Evolutionary conservation across 2,329 filamentous ascomycete genomes (phyloP), one percentile per base, ranked within the genome.

Genomic region (Emydomyces testavorans): DNA sequence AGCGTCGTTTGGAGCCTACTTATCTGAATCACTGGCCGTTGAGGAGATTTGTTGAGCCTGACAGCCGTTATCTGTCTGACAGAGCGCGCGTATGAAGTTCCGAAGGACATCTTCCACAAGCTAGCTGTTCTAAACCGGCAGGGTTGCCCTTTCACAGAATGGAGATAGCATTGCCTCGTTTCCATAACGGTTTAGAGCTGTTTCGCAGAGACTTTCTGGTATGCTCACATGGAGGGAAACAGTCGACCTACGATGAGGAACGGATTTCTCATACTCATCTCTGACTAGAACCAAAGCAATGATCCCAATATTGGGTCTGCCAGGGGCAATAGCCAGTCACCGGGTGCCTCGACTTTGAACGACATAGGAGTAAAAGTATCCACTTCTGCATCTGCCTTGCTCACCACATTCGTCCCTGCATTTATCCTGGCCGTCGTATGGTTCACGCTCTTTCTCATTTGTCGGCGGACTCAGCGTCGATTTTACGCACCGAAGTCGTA

Each of bases 361-460:
- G 52, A 50, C 6, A 51, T 68, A 20, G 64, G 59, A 2, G 58
- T 61, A 6, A 47, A 50, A 18, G 56, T 50, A 6, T 70, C 73
- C 21, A 75, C 71, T n/a, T 77, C 75, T 2, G 59, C 71, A 24
- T 74, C 69, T 4, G 63, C 64, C 1, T 60, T 75, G 46, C 47
- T 74, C 16, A 69, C 69, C 20, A 75, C 72, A n/a, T 60, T 75
- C 13, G 58, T 71, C 6, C 72, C 72, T 1, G 63, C 69, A 4
- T 55, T 71, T 44, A 48, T 72, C 34, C 64, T 73, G 44, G 65
- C 71, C 4, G 44, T 59, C 1, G 64, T 71, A 36, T 66, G 68
- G 58, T 62, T 74, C 39, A 52, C 61, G 10, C 52, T 68, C 20
- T 75, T 75, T 53, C 54, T 74, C 35, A 59, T 72, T 35, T 65